Conservation (phyloP, 1,139 yeast species). For the Suhomyces panamericanus region DNA sequence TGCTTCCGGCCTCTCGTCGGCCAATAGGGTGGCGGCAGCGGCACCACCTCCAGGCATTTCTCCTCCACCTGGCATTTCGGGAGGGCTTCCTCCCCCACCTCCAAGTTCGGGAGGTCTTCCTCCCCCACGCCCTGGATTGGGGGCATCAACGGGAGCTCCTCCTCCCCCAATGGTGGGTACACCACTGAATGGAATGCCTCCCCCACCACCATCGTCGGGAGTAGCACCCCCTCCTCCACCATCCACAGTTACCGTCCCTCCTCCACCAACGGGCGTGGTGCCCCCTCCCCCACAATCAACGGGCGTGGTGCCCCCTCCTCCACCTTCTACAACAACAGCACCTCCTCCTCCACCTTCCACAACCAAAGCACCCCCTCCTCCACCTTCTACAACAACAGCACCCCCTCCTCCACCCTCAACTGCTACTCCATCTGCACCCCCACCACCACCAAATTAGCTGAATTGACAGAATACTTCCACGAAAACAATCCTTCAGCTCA, state of each 20-base stretch:
- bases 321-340: conserved; percentile 6
- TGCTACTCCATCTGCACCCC: background rate
- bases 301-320: conserved; percentile 13
- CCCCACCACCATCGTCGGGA: conserved; percentile 11
- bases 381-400: conserved; percentile 7
- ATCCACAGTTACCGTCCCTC: background rate
- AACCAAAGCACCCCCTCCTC: conserved; percentile 7
- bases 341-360: conserved; percentile 15
- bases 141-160: conserved; percentile 16
- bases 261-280: conserved; percentile 21
- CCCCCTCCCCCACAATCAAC: conserved; percentile 15
- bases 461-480: too few relatives aligned
- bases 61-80: conserved; percentile 12
- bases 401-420: conserved; percentile 5
- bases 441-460: conserved; percentile 6
- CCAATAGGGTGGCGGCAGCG: too few relatives aligned
- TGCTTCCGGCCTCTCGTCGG: conserved; percentile 9
- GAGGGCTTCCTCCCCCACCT: conserved; percentile 12
- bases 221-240: conserved; percentile 16
- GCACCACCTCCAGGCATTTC: conserved; percentile 23
- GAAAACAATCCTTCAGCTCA: too few relatives aligned
- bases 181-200: too few relatives aligned
- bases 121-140: conserved; percentile 12
- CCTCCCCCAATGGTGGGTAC: background rate
- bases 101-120: conserved; percentile 19